Evolutionary conservation across 2,329 filamentous ascomycete species (phyloP), one percentile per base, ranked within the genome.

Genomic region (Aspergillus sp.): DNA sequence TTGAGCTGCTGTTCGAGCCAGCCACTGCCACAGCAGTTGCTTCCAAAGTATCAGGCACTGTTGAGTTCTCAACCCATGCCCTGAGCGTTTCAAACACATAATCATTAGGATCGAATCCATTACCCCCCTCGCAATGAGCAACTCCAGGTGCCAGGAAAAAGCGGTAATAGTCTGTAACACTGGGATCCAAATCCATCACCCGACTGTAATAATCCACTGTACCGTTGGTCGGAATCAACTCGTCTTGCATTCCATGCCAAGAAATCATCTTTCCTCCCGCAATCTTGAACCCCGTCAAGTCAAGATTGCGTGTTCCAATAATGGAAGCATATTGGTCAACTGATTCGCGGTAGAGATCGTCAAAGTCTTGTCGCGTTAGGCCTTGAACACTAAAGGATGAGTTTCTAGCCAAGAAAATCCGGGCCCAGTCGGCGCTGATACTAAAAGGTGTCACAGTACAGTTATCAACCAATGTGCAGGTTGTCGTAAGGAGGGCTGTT

Each of bases 261-360:
- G 72, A 75, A 15, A 82, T 71, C 66, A 82, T 72, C 61, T 81
- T 82, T 1, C 73, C 77, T 0, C 77, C 78, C 1, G 64, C 58
- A 1, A 64, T 53, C 27, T 70, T 70, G 65, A 81, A 81, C 0
- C 53, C 64, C 0, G 70, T 68, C 0, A 81, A 68, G 60, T 80
- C 73, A 1, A 77, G 72, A 47, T 78, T 68, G 19, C 68, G 57
- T 0, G 76, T 77, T 5, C 71, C 74, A 11, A 80, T 76, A 38
- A 77, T 71, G 2, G 67, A 66, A 17, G 66, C 60, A 58, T 75
- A 80, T 56, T 75, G 60, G 4, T 66, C 60, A 3, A 62, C 52
- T 0, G 72, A 74, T 23, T 61, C 54, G 41, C 59, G 62, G 51
- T 76, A 68, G 8, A 72, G 57, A 2, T 48, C 19, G 15, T 68